These are phyloP conservation scores for Spatholobus suberectus DNA, from an alignment of 306 rosid genomes.

Conservation along the genomic window DNA sequence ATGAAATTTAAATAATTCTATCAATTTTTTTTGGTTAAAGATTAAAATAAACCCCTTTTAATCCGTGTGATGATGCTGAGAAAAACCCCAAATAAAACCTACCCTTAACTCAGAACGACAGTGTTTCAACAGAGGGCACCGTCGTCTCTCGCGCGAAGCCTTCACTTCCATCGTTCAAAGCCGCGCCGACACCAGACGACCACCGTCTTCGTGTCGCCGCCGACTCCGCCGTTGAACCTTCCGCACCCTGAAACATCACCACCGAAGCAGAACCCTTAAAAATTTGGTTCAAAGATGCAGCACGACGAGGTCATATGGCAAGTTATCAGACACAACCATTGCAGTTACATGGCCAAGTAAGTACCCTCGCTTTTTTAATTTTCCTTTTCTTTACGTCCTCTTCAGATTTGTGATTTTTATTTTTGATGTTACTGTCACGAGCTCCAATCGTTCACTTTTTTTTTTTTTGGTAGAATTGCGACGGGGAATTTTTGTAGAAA, in stretches of 20 bases:
- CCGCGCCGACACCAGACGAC: neutral
- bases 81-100: too few relatives aligned
- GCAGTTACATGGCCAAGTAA: conserved; percentile 59
- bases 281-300: conserved; percentile 40
- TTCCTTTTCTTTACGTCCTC: neutral
- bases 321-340: conserved; percentile 58
- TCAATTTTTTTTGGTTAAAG: too few relatives aligned
- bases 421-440: neutral
- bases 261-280: conserved; percentile 8
- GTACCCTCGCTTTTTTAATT: neutral
- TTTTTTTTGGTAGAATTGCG: conserved; percentile 52
- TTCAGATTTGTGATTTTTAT: neutral
- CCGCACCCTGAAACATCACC: neutral
- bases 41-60: too few relatives aligned
- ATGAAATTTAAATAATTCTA: too few relatives aligned
- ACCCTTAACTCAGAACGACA: neutral
- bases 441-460: neutral
- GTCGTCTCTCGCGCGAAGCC: neutral
- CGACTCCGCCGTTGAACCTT: neutral
- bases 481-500: conserved; percentile 88
- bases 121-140: neutral
- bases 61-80: too few relatives aligned
- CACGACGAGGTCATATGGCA: conserved; percentile 63
- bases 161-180: neutral
- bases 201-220: neutral